Evolutionary conservation across 148 eudicot genomes (phyloP).

Genomic region (Rhododendron williamsianum): DNA sequence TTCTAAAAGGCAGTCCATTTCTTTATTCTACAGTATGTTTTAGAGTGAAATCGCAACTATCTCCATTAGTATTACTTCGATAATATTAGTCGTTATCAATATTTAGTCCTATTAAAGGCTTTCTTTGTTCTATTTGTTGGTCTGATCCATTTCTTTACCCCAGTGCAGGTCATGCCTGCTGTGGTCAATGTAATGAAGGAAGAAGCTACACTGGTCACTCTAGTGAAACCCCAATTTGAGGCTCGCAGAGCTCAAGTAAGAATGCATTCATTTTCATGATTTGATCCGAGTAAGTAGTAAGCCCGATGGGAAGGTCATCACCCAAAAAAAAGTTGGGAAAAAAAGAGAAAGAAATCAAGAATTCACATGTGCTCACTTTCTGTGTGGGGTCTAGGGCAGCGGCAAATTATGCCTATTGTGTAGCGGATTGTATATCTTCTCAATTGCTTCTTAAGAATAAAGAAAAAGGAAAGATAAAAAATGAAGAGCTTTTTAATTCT

Average conservation of each 20-base stretch:
- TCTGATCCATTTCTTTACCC: not conserved
- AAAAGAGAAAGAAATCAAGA: not conserved
- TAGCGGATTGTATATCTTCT: not conserved
- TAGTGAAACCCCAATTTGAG: conserved; percentile 98
- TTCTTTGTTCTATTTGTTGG: not conserved
- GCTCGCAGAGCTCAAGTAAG: conserved; percentile 87
- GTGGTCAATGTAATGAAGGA: conserved; percentile 85
- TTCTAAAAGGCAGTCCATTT: not conserved
- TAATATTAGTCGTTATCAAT: not conserved
- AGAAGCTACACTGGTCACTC: conserved; percentile 69
- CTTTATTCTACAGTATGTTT: not conserved
- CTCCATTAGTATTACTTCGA: not conserved
- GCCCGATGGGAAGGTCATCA: not conserved
- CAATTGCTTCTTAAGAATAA: not conserved
- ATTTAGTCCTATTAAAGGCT: not conserved
- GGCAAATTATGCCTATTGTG: not conserved
- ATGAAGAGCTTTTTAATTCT: not conserved
- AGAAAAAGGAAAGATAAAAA: not conserved
- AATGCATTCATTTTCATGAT: not conserved
- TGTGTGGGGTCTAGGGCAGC: not conserved
- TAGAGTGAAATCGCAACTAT: not conserved
- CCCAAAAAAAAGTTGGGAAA: not conserved
- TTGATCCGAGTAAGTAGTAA: not conserved
- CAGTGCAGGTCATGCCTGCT: conserved; percentile 90
- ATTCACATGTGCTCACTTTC: not conserved